Evolutionary conservation across 352 stramenopile species (phyloP), one percentile per base, ranked within the genome.

Genomic region (Saprolegnia diclina): DNA sequence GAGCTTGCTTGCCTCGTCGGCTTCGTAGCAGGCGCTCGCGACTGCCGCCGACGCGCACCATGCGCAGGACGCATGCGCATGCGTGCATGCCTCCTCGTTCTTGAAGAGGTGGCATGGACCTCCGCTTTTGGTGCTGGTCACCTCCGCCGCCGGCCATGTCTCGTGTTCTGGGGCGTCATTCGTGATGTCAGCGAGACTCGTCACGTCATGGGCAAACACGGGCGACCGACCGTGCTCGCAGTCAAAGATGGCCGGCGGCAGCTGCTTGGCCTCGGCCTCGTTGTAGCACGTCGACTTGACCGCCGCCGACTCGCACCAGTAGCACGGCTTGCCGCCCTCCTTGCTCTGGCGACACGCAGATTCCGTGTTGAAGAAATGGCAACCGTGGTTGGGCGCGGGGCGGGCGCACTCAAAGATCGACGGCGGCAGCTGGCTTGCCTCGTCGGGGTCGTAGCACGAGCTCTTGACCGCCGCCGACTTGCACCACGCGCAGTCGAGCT

Each of bases 261-360:
- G 75, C 62, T 85, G 74, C 1, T 74, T 69, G 35, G 85, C 83
- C 64, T 93, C 85, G 18, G 88, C 76, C 21, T 76, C 55, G 21
- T 76, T 88, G 78, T 91, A 91, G 73, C 85, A 93, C 40, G 79
- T 79, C 44, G 85, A 91, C n/a, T 78, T 82, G 44, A 93, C 85
- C 18, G 85, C 85, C 14, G 80, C 83, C 44, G 79, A 90, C 66
- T 80, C 69, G 73, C 85, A 93, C 85, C 85, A 93, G 46, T 74
- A 78, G 73, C 85, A 93, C 64, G 88, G 77, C 21, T 65, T 35
- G 24, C 46, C 56, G 40, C 56, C 56, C 40, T 65, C 56, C 19
- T 38, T 65, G 48, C 72, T 79, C 35, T 72, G 35, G 11, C 89
- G 22, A 40, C 85, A 93, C 67, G 53, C 55, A 24, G 83, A 77